Evolutionary conservation across 1,284 basidiomycete species (phyloP).

Genomic region (Pascua sp.): DNA sequence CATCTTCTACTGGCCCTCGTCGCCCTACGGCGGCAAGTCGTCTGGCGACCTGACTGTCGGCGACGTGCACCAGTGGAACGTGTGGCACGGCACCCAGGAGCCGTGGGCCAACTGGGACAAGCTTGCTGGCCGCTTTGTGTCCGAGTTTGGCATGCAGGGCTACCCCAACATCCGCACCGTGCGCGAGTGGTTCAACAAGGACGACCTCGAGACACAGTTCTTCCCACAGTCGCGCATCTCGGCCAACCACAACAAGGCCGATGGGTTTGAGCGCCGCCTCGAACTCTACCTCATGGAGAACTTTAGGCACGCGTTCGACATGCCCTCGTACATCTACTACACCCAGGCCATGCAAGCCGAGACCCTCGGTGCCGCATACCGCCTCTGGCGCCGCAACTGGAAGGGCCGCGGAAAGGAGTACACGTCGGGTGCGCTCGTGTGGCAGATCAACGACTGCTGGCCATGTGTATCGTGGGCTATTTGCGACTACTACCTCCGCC

Average conservation of each 20-base stretch:
- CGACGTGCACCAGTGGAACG: constrained; percentile 87
- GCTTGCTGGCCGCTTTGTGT: constrained; percentile 78
- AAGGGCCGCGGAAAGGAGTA: constrained; percentile 65
- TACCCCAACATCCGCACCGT: constrained; percentile 81
- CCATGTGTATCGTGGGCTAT: constrained; percentile 76
- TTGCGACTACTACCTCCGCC: constrained; percentile 69
- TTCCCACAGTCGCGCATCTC: constrained; percentile 81
- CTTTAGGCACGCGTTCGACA: constrained; percentile 76
- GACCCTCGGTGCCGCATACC: constrained; percentile 67
- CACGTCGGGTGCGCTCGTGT: constrained; percentile 72
- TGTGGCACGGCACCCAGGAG: constrained; percentile 80
- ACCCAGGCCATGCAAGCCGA: constrained; percentile 83
- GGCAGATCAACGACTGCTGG: constrained; percentile 82
- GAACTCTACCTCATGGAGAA: constrained; percentile 87
- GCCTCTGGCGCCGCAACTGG: constrained; percentile 72
- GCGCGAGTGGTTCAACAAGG: constrained; percentile 60
- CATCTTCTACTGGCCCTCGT: constrained; percentile 74
- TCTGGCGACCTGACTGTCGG: constrained; percentile 73
- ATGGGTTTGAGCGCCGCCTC: constrained; percentile 77
- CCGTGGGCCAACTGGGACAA: constrained; percentile 87
- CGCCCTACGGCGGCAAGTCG: constrained; percentile 76
- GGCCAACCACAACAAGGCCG: constrained; percentile 82
- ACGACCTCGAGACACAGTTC: constrained; percentile 55
- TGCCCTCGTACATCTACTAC: constrained; percentile 77
- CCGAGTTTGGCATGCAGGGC: constrained; percentile 55